Percentiles rank a stretch among this genome's conserved stretches.
Evolutionary conservation across 2,329 filamentous ascomycete genomes (phyloP).

Genomic region (Fusarium camptoceras): DNA sequence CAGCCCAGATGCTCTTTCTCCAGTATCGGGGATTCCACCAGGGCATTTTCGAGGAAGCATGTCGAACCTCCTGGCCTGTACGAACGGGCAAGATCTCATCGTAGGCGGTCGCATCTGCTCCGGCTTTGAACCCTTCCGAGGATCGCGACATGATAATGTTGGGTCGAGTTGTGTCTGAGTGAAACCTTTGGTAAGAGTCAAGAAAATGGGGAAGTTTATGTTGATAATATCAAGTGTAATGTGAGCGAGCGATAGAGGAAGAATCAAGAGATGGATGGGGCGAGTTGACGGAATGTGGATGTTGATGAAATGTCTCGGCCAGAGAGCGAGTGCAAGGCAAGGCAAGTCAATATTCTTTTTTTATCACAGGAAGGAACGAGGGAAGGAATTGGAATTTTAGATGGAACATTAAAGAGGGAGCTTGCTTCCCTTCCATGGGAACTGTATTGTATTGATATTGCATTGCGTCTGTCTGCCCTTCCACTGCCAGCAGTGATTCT

Average conservation of each 20-base stretch:
- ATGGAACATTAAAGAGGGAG: constrained; percentile 15
- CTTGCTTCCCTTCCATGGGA: background rate
- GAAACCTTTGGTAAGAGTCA: background rate
- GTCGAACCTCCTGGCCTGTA: constrained; percentile 35
- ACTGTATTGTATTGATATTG: background rate
- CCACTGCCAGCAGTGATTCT: background rate
- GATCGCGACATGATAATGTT: constrained; percentile 22
- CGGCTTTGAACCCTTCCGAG: constrained; percentile 36
- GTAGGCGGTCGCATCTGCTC: constrained; percentile 42
- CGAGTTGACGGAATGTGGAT: constrained; percentile 1
- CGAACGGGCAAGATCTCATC: constrained; percentile 46
- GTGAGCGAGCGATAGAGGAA: background rate
- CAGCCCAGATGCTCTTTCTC: constrained; percentile 64
- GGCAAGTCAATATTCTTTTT: constrained; percentile 24
- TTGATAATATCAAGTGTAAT: background rate
- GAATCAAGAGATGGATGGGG: constrained; percentile 2
- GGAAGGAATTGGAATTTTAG: constrained; percentile 15
- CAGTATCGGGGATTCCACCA: constrained; percentile 65
- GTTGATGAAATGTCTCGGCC: constrained; percentile 15
- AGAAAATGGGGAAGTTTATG: background rate
- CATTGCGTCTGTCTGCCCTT: background rate
- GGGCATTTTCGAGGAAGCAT: constrained; percentile 46
- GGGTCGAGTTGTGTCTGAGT: background rate
- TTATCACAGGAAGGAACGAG: constrained; percentile 21
- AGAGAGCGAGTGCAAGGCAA: background rate